phyloP scores from a whole-genome alignment of 306 rosid genomes.

The Cicer chorassanicum region DNA sequence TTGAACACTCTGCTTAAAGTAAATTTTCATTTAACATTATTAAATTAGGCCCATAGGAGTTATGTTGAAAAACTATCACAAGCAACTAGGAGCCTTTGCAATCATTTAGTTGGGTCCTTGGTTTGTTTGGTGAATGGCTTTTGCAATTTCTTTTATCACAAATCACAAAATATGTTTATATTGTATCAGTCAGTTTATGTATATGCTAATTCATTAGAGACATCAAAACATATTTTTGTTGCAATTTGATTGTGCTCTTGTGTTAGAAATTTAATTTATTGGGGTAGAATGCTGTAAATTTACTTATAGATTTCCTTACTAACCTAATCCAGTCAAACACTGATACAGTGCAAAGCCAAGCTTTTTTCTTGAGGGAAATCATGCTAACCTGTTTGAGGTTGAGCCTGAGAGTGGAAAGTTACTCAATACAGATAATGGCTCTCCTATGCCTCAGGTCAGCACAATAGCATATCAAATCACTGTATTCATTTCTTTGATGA shows the following conservation, averaged over 20 bases:
- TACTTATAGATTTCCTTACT: constrained; percentile 21
- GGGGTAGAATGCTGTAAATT: constrained; percentile 13
- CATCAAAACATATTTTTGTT: constrained; percentile 6
- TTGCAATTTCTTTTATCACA: constrained; percentile 29
- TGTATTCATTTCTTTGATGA: constrained; percentile 19
- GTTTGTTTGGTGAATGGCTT: constrained; percentile 35
- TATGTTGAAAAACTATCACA: constrained; percentile 18
- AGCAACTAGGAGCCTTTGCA: neutral
- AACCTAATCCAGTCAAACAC: constrained; percentile 45
- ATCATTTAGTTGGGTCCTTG: constrained; percentile 3
- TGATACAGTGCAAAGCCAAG: constrained; percentile 88
- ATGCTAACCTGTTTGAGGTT: constrained; percentile 86
- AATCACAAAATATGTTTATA: constrained; percentile 22
- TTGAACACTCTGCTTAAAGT: constrained; percentile 21
- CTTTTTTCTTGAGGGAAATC: constrained; percentile 87
- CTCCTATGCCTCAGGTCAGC: constrained; percentile 88
- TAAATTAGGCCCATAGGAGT: constrained; percentile 19
- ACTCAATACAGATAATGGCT: constrained; percentile 92
- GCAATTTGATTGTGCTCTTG: constrained; percentile 19
- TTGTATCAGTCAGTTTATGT: constrained; percentile 4
- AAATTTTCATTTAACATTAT: constrained; percentile 13
- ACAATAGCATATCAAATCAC: constrained; percentile 18
- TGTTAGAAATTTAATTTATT: neutral
- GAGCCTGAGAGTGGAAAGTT: constrained; percentile 92
- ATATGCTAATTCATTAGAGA: constrained; percentile 21